phyloP scores from a whole-genome alignment of 192 early-diverging fungal genomes.

The Coemansia javaensis region DNA sequence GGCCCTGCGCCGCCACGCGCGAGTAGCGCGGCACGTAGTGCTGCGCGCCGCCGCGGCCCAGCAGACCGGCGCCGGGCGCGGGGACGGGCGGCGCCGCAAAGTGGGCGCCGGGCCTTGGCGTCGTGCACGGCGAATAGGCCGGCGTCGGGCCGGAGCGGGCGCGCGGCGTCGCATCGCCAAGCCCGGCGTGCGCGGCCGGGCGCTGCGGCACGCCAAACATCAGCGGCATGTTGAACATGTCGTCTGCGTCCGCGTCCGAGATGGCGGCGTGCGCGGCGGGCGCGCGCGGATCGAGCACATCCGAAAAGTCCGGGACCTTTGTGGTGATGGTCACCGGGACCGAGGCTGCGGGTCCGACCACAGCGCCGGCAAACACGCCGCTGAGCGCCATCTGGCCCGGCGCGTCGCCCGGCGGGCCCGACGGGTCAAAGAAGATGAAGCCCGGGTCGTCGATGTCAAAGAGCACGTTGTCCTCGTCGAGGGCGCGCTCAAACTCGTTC shows the following conservation, averaged over 20 bases:
- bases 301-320: constrained; percentile 39
- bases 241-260: constrained; percentile 21
- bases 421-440: constrained; percentile 47
- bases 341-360: constrained; percentile 3
- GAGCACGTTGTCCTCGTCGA: constrained; percentile 49
- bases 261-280: constrained; percentile 2
- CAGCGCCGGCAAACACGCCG: not conserved
- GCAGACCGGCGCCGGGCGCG: not conserved
- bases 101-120: constrained; percentile 8
- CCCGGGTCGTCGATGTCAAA: constrained; percentile 51
- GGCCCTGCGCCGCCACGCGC: constrained; percentile 3
- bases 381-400: not conserved
- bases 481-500: constrained; percentile 49
- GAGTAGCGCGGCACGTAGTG: constrained; percentile 51
- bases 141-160: constrained; percentile 18
- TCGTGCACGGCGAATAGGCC: constrained; percentile 17
- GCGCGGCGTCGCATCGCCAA: constrained; percentile 7
- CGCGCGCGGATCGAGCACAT: constrained; percentile 9
- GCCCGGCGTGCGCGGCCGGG: constrained; percentile 5
- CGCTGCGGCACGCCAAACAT: constrained; percentile 20
- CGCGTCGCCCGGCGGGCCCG: not conserved
- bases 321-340: constrained; percentile 45
- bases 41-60: constrained; percentile 19
- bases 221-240: constrained; percentile 30
- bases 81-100: not conserved